Evolutionary conservation across 2,329 filamentous ascomycete genomes (phyloP).

Genomic region (Verticillium nonalfalfae): DNA sequence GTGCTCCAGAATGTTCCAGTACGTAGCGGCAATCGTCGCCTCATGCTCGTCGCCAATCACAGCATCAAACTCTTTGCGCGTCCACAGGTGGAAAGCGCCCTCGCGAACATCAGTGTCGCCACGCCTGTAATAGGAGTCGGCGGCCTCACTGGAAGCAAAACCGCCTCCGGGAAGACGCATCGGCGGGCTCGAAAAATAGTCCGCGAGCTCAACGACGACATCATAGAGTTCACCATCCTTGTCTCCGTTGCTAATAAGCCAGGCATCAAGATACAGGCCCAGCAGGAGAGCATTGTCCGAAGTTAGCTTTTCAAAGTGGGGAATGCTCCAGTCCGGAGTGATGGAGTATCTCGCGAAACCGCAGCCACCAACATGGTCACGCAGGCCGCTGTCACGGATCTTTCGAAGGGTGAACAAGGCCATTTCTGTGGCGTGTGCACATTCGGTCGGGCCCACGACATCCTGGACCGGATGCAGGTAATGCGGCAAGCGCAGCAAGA

Average conservation of each 20-base stretch:
- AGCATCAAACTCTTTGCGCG: constrained; percentile 74
- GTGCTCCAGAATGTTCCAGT: constrained; percentile 78
- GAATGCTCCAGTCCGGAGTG: constrained; percentile 86
- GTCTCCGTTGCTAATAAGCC: constrained; percentile 47
- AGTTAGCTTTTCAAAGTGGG: constrained; percentile 96
- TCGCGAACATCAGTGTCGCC: constrained; percentile 78
- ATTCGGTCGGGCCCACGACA: constrained; percentile 80
- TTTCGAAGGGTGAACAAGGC: constrained; percentile 72
- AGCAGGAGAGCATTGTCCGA: constrained; percentile 88
- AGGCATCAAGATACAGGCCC: constrained; percentile 79
- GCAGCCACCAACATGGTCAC: constrained; percentile 46
- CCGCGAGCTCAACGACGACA: constrained; percentile 72
- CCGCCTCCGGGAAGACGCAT: constrained; percentile 64
- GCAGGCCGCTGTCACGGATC: constrained; percentile 54
- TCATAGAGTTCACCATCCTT: constrained; percentile 67
- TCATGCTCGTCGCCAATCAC: constrained; percentile 52
- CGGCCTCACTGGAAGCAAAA: constrained; percentile 84
- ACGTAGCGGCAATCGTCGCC: constrained; percentile 63
- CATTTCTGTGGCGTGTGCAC: constrained; percentile 68
- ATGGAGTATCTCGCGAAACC: constrained; percentile 74
- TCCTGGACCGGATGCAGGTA: constrained; percentile 71
- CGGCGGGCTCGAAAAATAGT: constrained; percentile 72
- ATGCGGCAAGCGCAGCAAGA: constrained; percentile 68
- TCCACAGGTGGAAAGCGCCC: constrained; percentile 94
- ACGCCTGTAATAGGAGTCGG: constrained; percentile 72